These are phyloP conservation scores for Aquilaria yunnanensis DNA, from an alignment of 345 rosid genomes.

Conservation along the genomic window DNA sequence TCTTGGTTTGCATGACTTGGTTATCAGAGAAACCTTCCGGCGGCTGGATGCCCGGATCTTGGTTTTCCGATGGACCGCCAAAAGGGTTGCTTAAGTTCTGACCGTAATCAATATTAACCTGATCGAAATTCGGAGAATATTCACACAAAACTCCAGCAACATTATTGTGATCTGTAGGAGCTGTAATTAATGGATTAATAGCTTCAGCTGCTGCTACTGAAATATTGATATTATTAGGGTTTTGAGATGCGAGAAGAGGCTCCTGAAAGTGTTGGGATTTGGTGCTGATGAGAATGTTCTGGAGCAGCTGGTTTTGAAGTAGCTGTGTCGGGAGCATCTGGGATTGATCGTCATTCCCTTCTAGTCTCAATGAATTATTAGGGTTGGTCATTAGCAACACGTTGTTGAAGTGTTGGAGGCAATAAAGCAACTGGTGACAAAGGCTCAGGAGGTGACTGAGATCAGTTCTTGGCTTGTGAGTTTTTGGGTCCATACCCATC, in stretches of 20 bases:
- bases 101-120: conserved; percentile 6
- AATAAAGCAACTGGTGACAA: conserved; percentile 32
- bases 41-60: conserved; percentile 39
- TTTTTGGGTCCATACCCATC: conserved; percentile 79
- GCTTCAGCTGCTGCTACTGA: no score
- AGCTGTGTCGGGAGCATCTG: conserved; percentile 43
- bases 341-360: conserved; percentile 36
- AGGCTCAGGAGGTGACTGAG: conserved; percentile 34
- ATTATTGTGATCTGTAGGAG: conserved; percentile 11
- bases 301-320: conserved; percentile 37
- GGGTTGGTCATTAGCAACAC: conserved; percentile 6
- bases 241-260: conserved; percentile 11
- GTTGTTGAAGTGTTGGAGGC: conserved; percentile 16
- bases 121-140: conserved; percentile 2
- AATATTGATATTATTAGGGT: conserved; percentile 6
- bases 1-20: conserved; percentile 17
- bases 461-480: conserved; percentile 70
- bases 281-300: conserved; percentile 25
- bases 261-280: not conserved
- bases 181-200: not conserved
- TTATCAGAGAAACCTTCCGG: conserved; percentile 18
- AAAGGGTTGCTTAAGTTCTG: conserved; percentile 8
- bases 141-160: conserved; percentile 15
- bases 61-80: conserved; percentile 26
- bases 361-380: conserved; percentile 23